Conservation (phyloP, 169 alveolate species). For the Plasmodium sp. region DNA sequence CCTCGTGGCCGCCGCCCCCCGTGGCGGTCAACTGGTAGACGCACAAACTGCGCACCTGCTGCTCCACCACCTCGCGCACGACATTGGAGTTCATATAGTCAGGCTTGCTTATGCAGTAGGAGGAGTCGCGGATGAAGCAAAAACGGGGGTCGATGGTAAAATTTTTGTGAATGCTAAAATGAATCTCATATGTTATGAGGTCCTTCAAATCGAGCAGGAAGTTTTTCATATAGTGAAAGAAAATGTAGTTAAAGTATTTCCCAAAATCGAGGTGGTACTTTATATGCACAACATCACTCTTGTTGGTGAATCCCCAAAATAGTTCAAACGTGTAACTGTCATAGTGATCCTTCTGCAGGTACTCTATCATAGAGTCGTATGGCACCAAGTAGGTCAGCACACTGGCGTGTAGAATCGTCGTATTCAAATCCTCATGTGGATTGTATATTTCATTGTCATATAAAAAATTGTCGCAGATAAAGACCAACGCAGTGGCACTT, state of each 20-base stretch:
- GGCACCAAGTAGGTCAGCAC: conserved; percentile 47
- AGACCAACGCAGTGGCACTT: conserved; percentile 41
- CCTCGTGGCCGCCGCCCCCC: neutral
- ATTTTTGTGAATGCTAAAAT: conserved; percentile 55
- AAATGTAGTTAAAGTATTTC: conserved; percentile 65
- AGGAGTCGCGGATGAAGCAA: conserved; percentile 58
- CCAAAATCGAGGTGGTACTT: conserved; percentile 61
- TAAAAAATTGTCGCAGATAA: conserved; percentile 52
- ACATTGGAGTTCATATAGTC: conserved; percentile 59
- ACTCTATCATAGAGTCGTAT: conserved; percentile 3
- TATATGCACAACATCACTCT: conserved; percentile 67
- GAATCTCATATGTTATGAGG: conserved; percentile 32
- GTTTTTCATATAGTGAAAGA: conserved; percentile 47
- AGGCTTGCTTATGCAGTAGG: conserved; percentile 63
- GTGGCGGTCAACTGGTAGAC: conserved; percentile 43
- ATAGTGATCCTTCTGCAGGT: conserved; percentile 5
- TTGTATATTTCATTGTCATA: conserved; percentile 67
- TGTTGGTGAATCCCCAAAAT: conserved; percentile 43
- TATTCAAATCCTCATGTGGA: conserved; percentile 58
- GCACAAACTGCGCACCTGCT: conserved; percentile 61
- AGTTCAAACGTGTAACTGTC: conserved; percentile 34
- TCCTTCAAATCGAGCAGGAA: conserved; percentile 37
- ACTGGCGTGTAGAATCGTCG: conserved; percentile 16
- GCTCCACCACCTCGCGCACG: conserved; percentile 60
- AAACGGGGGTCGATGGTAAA: conserved; percentile 57